Evolutionary conservation across 371 early-diverging fungal genomes (phyloP).

Genomic region (Capillidium heterosporum): DNA sequence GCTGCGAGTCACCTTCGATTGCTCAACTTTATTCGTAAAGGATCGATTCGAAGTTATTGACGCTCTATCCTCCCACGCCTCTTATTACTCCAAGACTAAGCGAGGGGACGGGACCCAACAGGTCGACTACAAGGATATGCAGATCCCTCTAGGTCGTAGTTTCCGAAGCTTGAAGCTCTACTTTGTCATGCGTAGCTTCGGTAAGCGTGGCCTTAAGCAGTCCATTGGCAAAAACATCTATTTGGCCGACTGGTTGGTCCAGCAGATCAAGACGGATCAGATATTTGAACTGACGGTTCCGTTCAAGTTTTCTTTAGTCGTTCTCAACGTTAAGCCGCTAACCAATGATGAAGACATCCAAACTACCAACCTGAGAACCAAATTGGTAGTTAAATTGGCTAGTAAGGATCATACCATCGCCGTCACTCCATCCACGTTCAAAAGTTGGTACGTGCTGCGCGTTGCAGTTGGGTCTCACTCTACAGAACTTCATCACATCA

Average conservation of each 20-base stretch:
- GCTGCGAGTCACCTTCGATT: constrained; percentile 30
- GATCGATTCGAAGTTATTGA: constrained; percentile 11
- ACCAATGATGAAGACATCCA: not conserved
- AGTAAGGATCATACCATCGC: not conserved
- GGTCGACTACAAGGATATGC: constrained; percentile 33
- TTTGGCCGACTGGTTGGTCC: constrained; percentile 16
- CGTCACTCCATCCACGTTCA: not conserved
- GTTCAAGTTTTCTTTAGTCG: constrained; percentile 20
- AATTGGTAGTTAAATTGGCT: not conserved
- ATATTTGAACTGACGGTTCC: constrained; percentile 21
- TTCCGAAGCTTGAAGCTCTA: constrained; percentile 36
- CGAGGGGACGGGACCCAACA: constrained; percentile 16
- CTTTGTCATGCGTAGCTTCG: constrained; percentile 39
- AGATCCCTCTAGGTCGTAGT: constrained; percentile 27
- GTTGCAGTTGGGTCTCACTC: not conserved
- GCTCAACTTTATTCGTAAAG: constrained; percentile 22
- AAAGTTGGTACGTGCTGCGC: not conserved
- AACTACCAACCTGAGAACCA: not conserved
- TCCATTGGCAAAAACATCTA: constrained; percentile 22
- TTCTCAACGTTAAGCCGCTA: constrained; percentile 18
- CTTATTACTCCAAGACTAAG: constrained; percentile 12
- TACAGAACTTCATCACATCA: not conserved
- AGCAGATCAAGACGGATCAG: constrained; percentile 13
- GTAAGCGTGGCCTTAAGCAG: constrained; percentile 21
- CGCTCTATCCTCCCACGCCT: constrained; percentile 13